Base-by-base conservation (phyloP, 805 yeast genomes). In the Myxozyma udenii region DNA sequence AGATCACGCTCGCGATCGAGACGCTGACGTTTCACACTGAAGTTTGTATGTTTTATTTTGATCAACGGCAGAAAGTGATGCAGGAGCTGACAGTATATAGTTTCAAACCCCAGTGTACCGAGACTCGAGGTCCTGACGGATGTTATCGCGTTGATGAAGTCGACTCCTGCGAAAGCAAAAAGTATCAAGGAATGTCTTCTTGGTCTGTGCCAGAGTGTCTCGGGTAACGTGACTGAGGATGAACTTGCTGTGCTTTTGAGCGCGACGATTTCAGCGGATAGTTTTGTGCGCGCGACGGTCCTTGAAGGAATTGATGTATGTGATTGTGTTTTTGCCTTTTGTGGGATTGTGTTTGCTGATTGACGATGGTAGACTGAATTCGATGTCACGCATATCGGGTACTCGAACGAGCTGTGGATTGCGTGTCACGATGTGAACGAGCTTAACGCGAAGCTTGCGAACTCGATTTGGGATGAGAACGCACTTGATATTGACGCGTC, bases 391-490 rank as follows among this genome's bases (percentile, higher is more conserved):
- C 78, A 75, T 39, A 60, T 74, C 58, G 66, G 68, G 1, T 80
- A 75, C 63, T 75, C 83, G 1, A 78, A 78, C 50, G 95, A 90
- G 66, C 69, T 93, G 21, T 90, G 86, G 81, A 81, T 93, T 51
- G 77, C 86, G 22, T 75, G 78, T 53, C 88, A 84, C 65, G 96
- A 89, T 65, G 83, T 80, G 41, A 88, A 83, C 44, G 76, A 75
- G 16, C 66, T 73, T 9, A 80, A 80, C 53, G 74, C 83, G 3
- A 83, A 79, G 23, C 62, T 84, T 16, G 96, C 97, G 0, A 68
- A 70, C 18, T 83, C 91, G 1, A 86, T 93, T 53, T 93, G 97
- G 97, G 77, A 79, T 30, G 96, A 89, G 60, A 87, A 81, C 65
- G 71, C 72, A 1, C 58, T 81, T 84, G 53, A 58, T 63, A n/a